Evolutionary conservation across 2,329 filamentous ascomycete genomes (phyloP).

Genomic region (Thelonectria rubi): DNA sequence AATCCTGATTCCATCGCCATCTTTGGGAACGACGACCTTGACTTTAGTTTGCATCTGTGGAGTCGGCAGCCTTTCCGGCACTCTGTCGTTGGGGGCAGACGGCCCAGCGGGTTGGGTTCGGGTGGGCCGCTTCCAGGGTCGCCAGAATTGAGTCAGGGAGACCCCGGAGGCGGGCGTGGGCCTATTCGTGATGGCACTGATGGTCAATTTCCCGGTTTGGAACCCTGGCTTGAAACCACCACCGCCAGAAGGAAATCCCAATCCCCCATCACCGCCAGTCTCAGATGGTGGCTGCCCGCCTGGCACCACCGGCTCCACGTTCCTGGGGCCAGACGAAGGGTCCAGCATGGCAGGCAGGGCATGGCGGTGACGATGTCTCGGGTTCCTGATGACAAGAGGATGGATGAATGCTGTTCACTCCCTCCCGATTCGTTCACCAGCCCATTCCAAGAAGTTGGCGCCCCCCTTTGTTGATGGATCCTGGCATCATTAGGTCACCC

Average conservation of each 20-base stretch:
- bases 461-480: constrained; percentile 1
- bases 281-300: constrained; percentile 40
- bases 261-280: constrained; percentile 40
- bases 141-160: constrained; percentile 39
- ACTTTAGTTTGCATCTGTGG: constrained; percentile 37
- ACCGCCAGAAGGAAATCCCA: constrained; percentile 23
- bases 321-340: constrained; percentile 34
- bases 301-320: constrained; percentile 37
- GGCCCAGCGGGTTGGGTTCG: constrained; percentile 43
- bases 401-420: constrained; percentile 19
- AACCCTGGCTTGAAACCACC: constrained; percentile 38
- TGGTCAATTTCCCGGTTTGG: constrained; percentile 33
- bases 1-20: constrained; percentile 12
- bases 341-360: constrained; percentile 27
- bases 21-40: constrained; percentile 29
- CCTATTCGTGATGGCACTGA: constrained; percentile 31
- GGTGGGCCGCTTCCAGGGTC: constrained; percentile 35
- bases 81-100: constrained; percentile 43
- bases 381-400: constrained; percentile 38
- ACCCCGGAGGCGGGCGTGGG: constrained; percentile 26
- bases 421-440: constrained; percentile 8
- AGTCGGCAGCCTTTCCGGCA: constrained; percentile 45
- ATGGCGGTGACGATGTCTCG: constrained; percentile 44
- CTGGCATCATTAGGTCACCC: constrained; percentile 4
- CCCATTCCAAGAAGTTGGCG: too few relatives aligned